Evolutionary conservation across 139 green algal genomes (phyloP).

Genomic region (Marvania coccoides): DNA sequence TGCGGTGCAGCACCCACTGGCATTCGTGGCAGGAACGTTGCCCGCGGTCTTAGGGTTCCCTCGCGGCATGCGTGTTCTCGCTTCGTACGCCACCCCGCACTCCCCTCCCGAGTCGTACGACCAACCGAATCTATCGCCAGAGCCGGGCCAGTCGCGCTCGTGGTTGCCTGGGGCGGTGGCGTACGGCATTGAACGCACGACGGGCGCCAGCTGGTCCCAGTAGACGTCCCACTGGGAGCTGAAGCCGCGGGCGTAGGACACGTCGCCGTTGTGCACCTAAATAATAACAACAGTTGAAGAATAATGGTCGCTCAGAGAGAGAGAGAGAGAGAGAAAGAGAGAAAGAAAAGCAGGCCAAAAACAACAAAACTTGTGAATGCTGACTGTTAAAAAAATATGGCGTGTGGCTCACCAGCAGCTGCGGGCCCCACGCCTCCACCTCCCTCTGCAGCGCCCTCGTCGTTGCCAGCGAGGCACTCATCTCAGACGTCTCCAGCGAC

Average conservation of each 20-base stretch:
- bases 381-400: too few relatives aligned
- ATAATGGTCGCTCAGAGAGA: too few relatives aligned
- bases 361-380: too few relatives aligned
- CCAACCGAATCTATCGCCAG: constrained; percentile 28
- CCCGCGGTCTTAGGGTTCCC: too few relatives aligned
- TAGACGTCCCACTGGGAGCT: constrained; percentile 63
- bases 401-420: too few relatives aligned
- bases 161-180: constrained; percentile 73
- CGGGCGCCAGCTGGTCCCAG: constrained; percentile 49
- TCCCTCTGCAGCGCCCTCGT: not conserved
- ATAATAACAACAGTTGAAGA: too few relatives aligned
- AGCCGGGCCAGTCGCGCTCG: constrained; percentile 65
- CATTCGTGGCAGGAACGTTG: too few relatives aligned
- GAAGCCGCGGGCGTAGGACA: constrained; percentile 53
- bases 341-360: too few relatives aligned
- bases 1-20: too few relatives aligned
- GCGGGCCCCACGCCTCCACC: not conserved
- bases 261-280: constrained; percentile 61
- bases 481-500: constrained; percentile 28
- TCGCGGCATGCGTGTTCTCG: constrained; percentile 28
- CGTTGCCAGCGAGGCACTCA: constrained; percentile 16
- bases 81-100: constrained; percentile 57
- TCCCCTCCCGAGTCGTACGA: constrained; percentile 52
- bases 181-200: constrained; percentile 46
- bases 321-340: too few relatives aligned